Percentiles rank a stretch among this genome's conserved stretches.
Conservation (phyloP, 306 rosid genomes). For the Crataegus laevigata region DNA sequence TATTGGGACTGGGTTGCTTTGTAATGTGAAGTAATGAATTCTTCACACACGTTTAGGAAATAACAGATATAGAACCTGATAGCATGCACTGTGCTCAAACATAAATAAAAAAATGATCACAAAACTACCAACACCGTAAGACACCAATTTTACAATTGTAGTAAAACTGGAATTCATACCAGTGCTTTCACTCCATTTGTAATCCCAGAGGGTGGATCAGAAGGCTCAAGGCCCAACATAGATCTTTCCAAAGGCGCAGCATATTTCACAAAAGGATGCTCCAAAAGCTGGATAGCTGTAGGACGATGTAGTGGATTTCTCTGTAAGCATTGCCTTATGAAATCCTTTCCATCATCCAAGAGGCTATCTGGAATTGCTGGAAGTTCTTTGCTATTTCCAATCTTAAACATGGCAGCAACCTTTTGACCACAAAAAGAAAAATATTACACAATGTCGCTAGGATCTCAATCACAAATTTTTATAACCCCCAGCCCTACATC, state of each 20-base stretch:
- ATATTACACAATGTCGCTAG: conserved; percentile 7
- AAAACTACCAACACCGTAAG: not conserved
- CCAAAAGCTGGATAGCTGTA: conserved; percentile 66
- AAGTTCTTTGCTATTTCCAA: conserved; percentile 73
- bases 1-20: not conserved
- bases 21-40: not conserved
- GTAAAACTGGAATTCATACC: conserved; percentile 32
- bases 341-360: conserved; percentile 81
- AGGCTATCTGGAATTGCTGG: conserved; percentile 73
- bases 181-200: conserved; percentile 59
- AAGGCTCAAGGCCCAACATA: conserved; percentile 36
- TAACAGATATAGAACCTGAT: not conserved
- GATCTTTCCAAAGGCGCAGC: conserved; percentile 62
- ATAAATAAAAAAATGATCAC: not conserved
- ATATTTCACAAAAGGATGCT: conserved; percentile 80
- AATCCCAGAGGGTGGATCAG: conserved; percentile 44
- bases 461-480: not conserved
- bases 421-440: conserved; percentile 28
- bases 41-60: not conserved
- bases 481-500: not conserved
- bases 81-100: not conserved
- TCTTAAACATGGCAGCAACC: conserved; percentile 97
- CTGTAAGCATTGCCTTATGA: conserved; percentile 70
- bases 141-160: not conserved
- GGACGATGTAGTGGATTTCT: conserved; percentile 68